Percentiles rank a stretch among this genome's conserved stretches.
phyloP scores from a whole-genome alignment of 345 rosid genomes.

The Nasturtium officinale region DNA sequence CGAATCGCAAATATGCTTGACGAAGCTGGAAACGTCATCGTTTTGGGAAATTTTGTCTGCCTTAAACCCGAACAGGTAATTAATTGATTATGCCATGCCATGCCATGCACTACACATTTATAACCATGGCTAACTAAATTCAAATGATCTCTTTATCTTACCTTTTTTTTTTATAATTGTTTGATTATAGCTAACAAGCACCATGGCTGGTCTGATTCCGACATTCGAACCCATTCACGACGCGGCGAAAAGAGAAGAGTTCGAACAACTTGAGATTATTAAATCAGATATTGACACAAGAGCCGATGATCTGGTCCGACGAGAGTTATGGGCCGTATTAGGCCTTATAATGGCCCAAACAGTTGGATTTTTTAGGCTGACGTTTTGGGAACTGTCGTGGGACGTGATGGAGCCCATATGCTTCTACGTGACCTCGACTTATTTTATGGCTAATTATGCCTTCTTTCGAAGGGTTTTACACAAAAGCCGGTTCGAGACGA shows the following conservation, averaged over 20 bases:
- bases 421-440: slow-evolving; percentile 76
- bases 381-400: slow-evolving; percentile 99
- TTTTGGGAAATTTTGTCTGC: slow-evolving; percentile 66
- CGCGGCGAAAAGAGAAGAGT: slow-evolving; percentile 61
- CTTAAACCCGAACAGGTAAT: slow-evolving; percentile 81
- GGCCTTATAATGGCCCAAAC: slow-evolving; percentile 74
- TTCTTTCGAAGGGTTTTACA: slow-evolving; percentile 89
- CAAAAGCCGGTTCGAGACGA: slow-evolving; percentile 64
- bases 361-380: slow-evolving; percentile 78
- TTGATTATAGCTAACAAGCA: slow-evolving; percentile 65
- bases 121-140: not conserved
- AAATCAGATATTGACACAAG: slow-evolving; percentile 59
- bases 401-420: slow-evolving; percentile 99
- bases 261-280: slow-evolving; percentile 57
- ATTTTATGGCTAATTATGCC: slow-evolving; percentile 73
- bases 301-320: slow-evolving; percentile 61
- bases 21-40: slow-evolving; percentile 76
- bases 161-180: not conserved
- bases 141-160: slow-evolving; percentile 8
- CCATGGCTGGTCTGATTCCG: slow-evolving; percentile 69
- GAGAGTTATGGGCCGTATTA: slow-evolving; percentile 82
- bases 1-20: slow-evolving; percentile 74
- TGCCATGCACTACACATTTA: not conserved
- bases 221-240: slow-evolving; percentile 38
- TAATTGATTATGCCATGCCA: not conserved